Evolutionary conservation across 108 stramenopile genomes (phyloP).

Genomic region (Epipyxis sp.): DNA sequence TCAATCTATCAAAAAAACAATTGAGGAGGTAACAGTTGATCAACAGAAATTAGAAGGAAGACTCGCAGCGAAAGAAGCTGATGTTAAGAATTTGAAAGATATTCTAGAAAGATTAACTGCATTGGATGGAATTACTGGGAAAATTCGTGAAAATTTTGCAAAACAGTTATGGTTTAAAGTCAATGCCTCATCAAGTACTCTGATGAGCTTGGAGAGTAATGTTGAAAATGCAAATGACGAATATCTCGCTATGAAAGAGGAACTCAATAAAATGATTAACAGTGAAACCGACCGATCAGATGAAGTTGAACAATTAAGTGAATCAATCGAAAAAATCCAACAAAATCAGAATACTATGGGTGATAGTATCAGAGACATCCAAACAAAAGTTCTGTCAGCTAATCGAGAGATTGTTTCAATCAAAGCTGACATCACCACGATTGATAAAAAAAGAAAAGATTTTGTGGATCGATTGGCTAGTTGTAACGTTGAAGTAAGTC

Average conservation of each 20-base stretch:
- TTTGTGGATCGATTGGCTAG: not conserved
- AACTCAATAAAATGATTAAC: no score
- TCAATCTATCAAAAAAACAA: no score
- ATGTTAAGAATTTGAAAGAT: not conserved
- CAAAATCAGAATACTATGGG: not conserved
- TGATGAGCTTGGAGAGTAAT: no score
- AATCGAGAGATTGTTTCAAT: constrained; percentile 7
- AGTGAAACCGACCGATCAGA: no score
- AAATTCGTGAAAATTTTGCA: no score
- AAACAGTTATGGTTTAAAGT: no score
- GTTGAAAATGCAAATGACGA: no score
- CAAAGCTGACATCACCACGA: not conserved
- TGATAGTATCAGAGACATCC: not conserved
- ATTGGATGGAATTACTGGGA: not conserved
- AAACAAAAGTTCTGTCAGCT: constrained; percentile 22
- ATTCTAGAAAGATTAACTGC: not conserved
- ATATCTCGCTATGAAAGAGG: no score
- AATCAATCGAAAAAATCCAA: not conserved
- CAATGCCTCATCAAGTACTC: no score
- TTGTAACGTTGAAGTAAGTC: not conserved
- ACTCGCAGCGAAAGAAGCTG: not conserved
- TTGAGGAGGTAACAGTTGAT: no score
- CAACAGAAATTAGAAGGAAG: no score
- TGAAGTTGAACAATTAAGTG: constrained; percentile 37
- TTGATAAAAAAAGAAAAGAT: not conserved